Evolutionary conservation across 2,329 filamentous ascomycete genomes (phyloP).

Genomic region (Colletotrichum trifolii): DNA sequence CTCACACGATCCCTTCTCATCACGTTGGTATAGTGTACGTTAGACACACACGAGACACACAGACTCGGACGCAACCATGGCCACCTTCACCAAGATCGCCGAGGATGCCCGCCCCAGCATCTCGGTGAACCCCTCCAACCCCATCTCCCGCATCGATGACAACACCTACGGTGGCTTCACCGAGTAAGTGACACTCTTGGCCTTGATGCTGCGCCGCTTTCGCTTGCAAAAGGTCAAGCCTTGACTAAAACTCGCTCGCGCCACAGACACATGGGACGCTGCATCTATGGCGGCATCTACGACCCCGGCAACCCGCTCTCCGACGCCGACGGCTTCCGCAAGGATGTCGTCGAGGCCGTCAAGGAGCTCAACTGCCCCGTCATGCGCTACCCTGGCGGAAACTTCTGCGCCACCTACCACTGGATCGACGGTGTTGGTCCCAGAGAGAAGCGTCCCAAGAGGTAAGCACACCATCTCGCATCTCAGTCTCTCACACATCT

Average conservation of each 20-base stretch:
- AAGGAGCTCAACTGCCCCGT: slow-evolving; percentile 81
- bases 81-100: slow-evolving; percentile 76
- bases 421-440: slow-evolving; percentile 87
- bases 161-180: slow-evolving; percentile 89
- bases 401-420: slow-evolving; percentile 87
- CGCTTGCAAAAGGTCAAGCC: not conserved
- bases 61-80: slow-evolving; percentile 60
- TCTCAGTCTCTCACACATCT: too few relatives aligned
- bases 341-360: slow-evolving; percentile 79
- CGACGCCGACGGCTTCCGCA: slow-evolving; percentile 80
- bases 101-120: slow-evolving; percentile 72
- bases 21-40: not conserved
- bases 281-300: slow-evolving; percentile 89
- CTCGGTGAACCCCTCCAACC: slow-evolving; percentile 71
- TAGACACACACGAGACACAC: not conserved
- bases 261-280: slow-evolving; percentile 84
- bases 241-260: not conserved
- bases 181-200: slow-evolving; percentile 65
- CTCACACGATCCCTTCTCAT: slow-evolving; percentile 3
- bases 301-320: slow-evolving; percentile 80
- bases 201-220: slow-evolving; percentile 1
- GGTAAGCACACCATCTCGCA: slow-evolving; percentile 38
- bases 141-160: slow-evolving; percentile 78
- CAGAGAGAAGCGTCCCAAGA: slow-evolving; percentile 70
- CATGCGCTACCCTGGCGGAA: slow-evolving; percentile 84